Percentiles rank a stretch among this genome's conserved stretches.
These are phyloP conservation scores for Grosmannia penicillata DNA, from an alignment of 2,329 filamentous ascomycete genomes.

Conservation along the genomic window DNA sequence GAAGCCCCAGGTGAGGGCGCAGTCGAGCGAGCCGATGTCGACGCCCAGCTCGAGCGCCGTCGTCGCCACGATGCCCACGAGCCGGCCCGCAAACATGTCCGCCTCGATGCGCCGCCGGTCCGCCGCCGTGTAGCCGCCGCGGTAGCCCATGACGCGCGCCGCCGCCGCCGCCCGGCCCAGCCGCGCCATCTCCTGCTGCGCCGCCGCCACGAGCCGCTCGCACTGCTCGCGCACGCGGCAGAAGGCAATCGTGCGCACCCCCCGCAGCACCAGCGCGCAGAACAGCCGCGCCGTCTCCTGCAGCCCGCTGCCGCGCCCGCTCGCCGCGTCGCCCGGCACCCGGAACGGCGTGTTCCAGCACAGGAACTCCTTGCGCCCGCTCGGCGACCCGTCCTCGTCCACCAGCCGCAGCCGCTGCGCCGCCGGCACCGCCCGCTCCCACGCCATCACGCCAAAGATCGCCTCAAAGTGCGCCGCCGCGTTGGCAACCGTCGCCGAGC, in stretches of 20 bases:
- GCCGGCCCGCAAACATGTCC: conserved; percentile 93
- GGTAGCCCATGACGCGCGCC: conserved; percentile 81
- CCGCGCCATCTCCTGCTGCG: conserved; percentile 60
- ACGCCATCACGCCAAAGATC: conserved; percentile 59
- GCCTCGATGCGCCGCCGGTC: conserved; percentile 78
- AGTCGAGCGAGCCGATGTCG: conserved; percentile 87
- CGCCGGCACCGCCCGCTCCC: no score
- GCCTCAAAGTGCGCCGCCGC: conserved; percentile 82
- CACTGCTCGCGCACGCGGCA: conserved; percentile 79
- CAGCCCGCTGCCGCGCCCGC: conserved; percentile 70
- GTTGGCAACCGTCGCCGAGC: conserved; percentile 91
- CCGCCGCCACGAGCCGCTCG: conserved; percentile 65
- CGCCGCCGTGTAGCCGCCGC: conserved; percentile 86
- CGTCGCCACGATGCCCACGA: conserved; percentile 87
- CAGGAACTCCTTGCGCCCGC: conserved; percentile 83
- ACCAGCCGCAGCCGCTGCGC: conserved; percentile 70
- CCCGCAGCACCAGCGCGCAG: conserved; percentile 74
- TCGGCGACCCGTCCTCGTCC: conserved; percentile 86
- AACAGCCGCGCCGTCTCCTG: conserved; percentile 82
- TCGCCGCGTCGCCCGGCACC: conserved; percentile 73
- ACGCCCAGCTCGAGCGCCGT: conserved; percentile 87
- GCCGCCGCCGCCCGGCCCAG: conserved; percentile 63
- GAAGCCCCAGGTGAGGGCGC: conserved; percentile 86
- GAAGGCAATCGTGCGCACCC: conserved; percentile 86
- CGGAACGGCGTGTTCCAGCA: conserved; percentile 97